Conservation (phyloP, 306 rosid species). For the Mucuna pruriens region DNA sequence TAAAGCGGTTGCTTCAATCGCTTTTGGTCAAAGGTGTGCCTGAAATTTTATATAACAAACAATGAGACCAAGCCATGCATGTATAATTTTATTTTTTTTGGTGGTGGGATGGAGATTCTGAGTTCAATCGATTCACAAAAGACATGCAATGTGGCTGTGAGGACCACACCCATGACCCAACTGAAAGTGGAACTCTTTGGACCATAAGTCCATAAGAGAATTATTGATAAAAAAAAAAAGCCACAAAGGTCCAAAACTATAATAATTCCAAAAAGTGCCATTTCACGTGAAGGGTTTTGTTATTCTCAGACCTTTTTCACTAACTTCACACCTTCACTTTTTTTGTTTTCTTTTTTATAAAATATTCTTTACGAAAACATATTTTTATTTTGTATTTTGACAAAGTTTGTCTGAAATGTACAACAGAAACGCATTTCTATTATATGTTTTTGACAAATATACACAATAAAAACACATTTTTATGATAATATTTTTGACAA, state of each 20-base stretch:
- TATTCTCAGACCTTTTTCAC: no score
- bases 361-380: no score
- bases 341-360: no score
- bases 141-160: slow-evolving; percentile 3
- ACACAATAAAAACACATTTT: no score
- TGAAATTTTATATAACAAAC: slow-evolving; percentile 44
- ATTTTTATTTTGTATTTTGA: no score
- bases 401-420: no score
- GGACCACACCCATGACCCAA: slow-evolving; percentile 36
- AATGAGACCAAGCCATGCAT: slow-evolving; percentile 26
- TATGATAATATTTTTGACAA: no score
- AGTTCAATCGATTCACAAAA: slow-evolving; percentile 15
- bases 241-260: slow-evolving; percentile 32
- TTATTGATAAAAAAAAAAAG: slow-evolving; percentile 39
- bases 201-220: slow-evolving; percentile 15
- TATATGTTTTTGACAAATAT: no score
- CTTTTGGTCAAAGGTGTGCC: slow-evolving; percentile 99
- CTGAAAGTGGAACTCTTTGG: slow-evolving; percentile 28
- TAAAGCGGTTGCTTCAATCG: slow-evolving; percentile 97
- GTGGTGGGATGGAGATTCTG: not conserved
- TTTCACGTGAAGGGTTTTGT: no score
- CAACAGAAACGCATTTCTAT: no score
- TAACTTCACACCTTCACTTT: no score
- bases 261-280: not conserved
- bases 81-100: not conserved